phyloP scores from a whole-genome alignment of 495 filamentous ascomycete genomes.

The Parmelia sp. region DNA sequence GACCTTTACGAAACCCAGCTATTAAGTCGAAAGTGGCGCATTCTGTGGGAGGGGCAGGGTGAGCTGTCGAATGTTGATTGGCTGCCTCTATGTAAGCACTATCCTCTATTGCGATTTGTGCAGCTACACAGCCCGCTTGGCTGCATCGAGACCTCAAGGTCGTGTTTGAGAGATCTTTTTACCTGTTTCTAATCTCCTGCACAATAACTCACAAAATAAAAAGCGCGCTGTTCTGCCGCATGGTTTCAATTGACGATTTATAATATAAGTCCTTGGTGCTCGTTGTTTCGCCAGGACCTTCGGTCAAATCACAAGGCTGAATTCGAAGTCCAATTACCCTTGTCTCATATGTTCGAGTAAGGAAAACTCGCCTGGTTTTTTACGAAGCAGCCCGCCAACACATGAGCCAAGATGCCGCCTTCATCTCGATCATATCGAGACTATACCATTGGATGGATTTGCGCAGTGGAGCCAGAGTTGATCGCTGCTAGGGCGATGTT shows the following conservation, averaged over 20 bases:
- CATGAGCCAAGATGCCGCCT: not conserved
- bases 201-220: not conserved
- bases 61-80: not conserved
- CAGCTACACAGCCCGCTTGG: not conserved
- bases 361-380: no score
- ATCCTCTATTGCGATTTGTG: not conserved
- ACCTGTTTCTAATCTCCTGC: no score
- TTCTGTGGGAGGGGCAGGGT: not conserved
- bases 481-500: conserved; percentile 28
- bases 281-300: no score
- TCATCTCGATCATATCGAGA: not conserved
- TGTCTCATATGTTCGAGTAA: no score
- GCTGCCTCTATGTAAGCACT: not conserved
- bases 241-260: not conserved
- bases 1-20: no score
- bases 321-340: not conserved
- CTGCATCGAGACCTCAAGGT: not conserved
- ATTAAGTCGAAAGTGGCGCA: no score
- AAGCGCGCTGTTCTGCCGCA: not conserved
- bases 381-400: not conserved
- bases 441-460: conserved; percentile 35
- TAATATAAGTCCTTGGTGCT: not conserved
- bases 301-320: not conserved
- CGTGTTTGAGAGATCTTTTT: no score
- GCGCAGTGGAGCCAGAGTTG: conserved; percentile 27